phyloP scores from a whole-genome alignment of 179 eudicot species.

The Corrigiola litoralis region DNA sequence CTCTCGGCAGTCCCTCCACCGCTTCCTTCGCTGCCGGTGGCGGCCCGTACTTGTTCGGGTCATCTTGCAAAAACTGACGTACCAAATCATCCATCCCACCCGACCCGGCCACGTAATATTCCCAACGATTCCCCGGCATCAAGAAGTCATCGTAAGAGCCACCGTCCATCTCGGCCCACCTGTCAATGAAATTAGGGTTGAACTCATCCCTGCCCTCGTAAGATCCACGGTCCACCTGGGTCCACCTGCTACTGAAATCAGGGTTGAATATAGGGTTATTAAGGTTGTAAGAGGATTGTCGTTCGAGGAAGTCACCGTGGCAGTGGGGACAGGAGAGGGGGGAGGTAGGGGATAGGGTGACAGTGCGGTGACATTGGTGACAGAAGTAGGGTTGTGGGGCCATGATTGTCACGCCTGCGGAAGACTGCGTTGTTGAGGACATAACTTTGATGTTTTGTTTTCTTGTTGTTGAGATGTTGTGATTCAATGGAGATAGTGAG shows the following conservation, averaged over 20 bases:
- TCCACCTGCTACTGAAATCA: not conserved
- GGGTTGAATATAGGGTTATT: not conserved
- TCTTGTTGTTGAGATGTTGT: no score
- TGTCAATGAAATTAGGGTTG: not conserved
- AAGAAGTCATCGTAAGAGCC: no score
- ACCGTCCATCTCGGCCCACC: not conserved
- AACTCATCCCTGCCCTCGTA: no score
- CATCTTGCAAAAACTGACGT: no score
- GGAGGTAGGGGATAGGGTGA: slow-evolving; percentile 30
- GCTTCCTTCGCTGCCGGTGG: slow-evolving; percentile 69
- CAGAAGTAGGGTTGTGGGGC: slow-evolving; percentile 41
- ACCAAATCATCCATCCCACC: not conserved
- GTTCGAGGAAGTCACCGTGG: slow-evolving; percentile 62
- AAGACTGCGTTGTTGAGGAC: no score
- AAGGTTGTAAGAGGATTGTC: slow-evolving; percentile 39
- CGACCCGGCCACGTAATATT: no score
- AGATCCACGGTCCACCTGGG: not conserved
- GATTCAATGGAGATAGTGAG: no score
- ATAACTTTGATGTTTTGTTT: no score
- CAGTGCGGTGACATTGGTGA: slow-evolving; percentile 57
- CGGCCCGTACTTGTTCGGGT: slow-evolving; percentile 63
- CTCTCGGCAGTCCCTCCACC: slow-evolving; percentile 41
- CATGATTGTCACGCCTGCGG: slow-evolving; percentile 7
- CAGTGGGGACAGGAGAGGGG: slow-evolving; percentile 56
- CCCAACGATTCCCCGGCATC: no score